Conservation (phyloP, 1,284 basidiomycete genomes). For the Erythrobasidium hasegawianum region DNA sequence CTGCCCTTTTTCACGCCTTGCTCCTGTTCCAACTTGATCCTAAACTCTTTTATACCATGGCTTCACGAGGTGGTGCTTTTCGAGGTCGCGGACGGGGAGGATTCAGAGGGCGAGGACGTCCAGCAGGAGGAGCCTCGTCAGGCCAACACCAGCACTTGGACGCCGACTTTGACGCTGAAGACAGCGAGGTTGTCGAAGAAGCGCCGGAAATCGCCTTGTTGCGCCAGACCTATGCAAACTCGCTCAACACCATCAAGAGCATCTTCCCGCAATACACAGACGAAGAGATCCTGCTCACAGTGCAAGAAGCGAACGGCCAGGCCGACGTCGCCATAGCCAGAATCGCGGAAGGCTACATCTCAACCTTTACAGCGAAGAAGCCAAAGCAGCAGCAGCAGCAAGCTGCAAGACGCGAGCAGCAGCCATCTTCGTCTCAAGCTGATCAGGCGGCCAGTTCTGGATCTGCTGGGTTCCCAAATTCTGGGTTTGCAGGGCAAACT, state of each 20-base stretch:
- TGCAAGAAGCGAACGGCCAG: background rate
- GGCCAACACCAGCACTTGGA: background rate
- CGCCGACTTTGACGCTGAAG: background rate
- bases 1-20: background rate
- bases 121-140: background rate
- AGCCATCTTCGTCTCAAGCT: background rate
- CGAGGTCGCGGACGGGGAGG: background rate
- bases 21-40: background rate
- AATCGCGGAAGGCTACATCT: background rate
- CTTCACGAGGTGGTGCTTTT: background rate
- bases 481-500: background rate
- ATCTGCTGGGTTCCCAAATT: background rate
- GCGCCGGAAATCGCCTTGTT: background rate
- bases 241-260: constrained; percentile 4
- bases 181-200: background rate
- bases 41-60: background rate
- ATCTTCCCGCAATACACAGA: constrained; percentile 1
- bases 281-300: background rate
- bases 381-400: constrained; percentile 1
- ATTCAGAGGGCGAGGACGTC: background rate
- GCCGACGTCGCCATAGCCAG: background rate
- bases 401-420: background rate
- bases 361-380: background rate
- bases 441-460: background rate
- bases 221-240: background rate